Conservation (phyloP, 768 basidiomycete species). For the Chalciporus piperatus region DNA sequence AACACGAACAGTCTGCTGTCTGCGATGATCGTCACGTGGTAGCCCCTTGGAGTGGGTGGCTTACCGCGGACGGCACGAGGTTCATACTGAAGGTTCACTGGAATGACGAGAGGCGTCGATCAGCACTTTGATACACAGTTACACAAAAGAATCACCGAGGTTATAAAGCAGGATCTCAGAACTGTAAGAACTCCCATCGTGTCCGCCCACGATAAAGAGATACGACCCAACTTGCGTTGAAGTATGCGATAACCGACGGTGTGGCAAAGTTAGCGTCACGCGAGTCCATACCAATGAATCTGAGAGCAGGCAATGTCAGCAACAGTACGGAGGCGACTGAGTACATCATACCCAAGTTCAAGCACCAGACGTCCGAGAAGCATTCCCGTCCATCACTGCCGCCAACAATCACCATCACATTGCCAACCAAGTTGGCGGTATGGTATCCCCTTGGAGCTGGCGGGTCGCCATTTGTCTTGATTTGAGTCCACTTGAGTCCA, state of each 20-base stretch:
- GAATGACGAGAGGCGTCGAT: background rate
- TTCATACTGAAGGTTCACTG: conserved; percentile 87
- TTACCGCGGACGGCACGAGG: conserved; percentile 63
- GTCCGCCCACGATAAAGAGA: conserved; percentile 86
- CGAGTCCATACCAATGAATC: conserved; percentile 30
- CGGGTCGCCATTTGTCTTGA: conserved; percentile 53
- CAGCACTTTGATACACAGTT: background rate
- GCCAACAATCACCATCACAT: conserved; percentile 84
- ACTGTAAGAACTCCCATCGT: conserved; percentile 74
- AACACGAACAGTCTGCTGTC: conserved; percentile 85
- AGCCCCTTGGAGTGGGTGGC: conserved; percentile 73
- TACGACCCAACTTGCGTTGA: conserved; percentile 91
- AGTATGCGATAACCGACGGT: conserved; percentile 78
- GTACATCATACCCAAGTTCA: conserved; percentile 73
- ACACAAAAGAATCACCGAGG: conserved; percentile 55
- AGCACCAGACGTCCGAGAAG: conserved; percentile 84
- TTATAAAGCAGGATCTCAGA: conserved; percentile 81
- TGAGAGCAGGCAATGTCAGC: conserved; percentile 1
- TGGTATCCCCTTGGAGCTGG: conserved; percentile 83
- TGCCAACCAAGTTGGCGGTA: conserved; percentile 81
- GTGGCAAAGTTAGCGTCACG: conserved; percentile 20
- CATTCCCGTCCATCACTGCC: conserved; percentile 89
- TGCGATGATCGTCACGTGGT: conserved; percentile 78
- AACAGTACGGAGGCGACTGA: background rate
- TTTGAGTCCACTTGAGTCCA: conserved; percentile 55